A percentile compares a stretch with the other conserved stretches of the same genome.
Evolutionary conservation across 2,329 filamentous ascomycete genomes (phyloP).

Genomic region (Hirsutella rhossiliensis): DNA sequence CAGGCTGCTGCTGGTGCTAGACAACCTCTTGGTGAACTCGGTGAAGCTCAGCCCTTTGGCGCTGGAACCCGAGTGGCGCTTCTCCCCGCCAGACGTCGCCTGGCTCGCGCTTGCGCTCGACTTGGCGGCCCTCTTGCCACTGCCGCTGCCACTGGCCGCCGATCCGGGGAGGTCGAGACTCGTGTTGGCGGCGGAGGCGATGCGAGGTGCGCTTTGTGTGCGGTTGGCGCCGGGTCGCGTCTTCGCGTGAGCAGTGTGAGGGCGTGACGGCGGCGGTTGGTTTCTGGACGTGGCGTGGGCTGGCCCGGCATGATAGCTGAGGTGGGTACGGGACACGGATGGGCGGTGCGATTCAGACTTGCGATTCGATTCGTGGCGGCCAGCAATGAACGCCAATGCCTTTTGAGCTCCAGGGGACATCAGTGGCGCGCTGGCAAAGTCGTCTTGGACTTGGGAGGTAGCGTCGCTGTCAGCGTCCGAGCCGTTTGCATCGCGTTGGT

Average conservation of each 20-base stretch:
- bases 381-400: slow-evolving; percentile 38
- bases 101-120: slow-evolving; percentile 8
- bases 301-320: slow-evolving; percentile 18
- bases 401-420: slow-evolving; percentile 35
- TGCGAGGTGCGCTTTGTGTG: slow-evolving; percentile 35
- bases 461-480: slow-evolving; percentile 29
- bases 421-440: slow-evolving; percentile 11
- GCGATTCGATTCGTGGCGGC: slow-evolving; percentile 23
- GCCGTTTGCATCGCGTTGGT: slow-evolving; percentile 21
- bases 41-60: slow-evolving; percentile 48
- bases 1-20: slow-evolving; percentile 46
- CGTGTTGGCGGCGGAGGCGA: slow-evolving; percentile 17
- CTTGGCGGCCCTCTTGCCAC: slow-evolving; percentile 13
- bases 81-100: slow-evolving; percentile 22
- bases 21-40: slow-evolving; percentile 48
- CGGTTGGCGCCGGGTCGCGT: slow-evolving; percentile 29
- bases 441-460: slow-evolving; percentile 19
- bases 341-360: slow-evolving; percentile 20
- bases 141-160: slow-evolving; percentile 7
- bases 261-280: slow-evolving; percentile 23
- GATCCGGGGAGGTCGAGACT: slow-evolving; percentile 11
- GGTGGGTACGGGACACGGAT: slow-evolving; percentile 15
- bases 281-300: slow-evolving; percentile 5
- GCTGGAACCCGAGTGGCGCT: slow-evolving; percentile 40
- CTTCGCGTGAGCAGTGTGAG: slow-evolving; percentile 42